These are phyloP conservation scores for Dalechampia spathulata DNA, from an alignment of 441 rosid species.

Conservation along the genomic window DNA sequence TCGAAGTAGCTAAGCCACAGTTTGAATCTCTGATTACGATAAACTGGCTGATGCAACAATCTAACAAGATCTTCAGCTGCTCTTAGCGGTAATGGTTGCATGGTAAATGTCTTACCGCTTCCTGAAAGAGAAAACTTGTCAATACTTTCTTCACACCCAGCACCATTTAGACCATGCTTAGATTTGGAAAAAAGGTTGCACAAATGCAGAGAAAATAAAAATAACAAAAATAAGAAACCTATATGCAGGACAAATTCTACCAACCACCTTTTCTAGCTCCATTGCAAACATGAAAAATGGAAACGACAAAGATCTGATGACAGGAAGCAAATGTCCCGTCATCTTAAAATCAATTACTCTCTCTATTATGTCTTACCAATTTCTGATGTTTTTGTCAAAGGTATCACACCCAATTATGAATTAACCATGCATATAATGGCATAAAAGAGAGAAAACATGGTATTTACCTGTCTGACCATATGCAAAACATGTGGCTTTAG, in stretches of 20 bases:
- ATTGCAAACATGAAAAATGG: background rate
- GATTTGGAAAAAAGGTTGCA: slow-evolving; percentile 6
- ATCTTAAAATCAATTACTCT: background rate
- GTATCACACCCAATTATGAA: background rate
- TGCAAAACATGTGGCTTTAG: slow-evolving; percentile 99
- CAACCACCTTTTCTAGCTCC: background rate
- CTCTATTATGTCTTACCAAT: slow-evolving; percentile 1
- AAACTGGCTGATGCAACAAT: slow-evolving; percentile 77
- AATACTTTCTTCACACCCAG: slow-evolving; percentile 10
- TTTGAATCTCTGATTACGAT: slow-evolving; percentile 78
- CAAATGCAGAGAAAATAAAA: too few relatives aligned
- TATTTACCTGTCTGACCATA: slow-evolving; percentile 94
- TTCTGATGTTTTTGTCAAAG: background rate
- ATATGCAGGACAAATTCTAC: background rate
- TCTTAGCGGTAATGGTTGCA: slow-evolving; percentile 96
- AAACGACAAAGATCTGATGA: background rate
- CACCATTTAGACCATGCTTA: background rate
- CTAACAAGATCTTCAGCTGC: slow-evolving; percentile 88
- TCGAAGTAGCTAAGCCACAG: slow-evolving; percentile 98
- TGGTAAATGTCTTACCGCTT: slow-evolving; percentile 97
- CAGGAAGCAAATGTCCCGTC: background rate
- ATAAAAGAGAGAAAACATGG: background rate
- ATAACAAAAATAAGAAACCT: background rate
- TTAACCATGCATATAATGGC: too few relatives aligned
- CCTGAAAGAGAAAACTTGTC: slow-evolving; percentile 41